These are phyloP conservation scores for Aureobasidium sp. DNA, from an alignment of 2,329 filamentous ascomycete genomes.

Conservation along the genomic window DNA sequence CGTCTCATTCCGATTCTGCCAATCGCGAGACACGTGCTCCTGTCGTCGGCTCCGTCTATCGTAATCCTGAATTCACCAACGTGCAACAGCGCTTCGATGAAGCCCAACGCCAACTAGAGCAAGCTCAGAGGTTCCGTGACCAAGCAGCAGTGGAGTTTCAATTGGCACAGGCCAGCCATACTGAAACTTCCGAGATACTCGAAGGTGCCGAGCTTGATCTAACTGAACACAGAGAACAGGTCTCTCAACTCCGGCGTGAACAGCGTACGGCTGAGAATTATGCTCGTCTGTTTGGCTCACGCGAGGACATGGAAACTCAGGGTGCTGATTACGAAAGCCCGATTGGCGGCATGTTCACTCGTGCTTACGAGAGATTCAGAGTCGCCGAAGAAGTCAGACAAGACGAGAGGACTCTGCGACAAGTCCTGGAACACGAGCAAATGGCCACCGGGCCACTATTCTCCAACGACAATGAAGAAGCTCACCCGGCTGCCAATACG, in stretches of 20 bases:
- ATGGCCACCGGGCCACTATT: conserved; percentile 10
- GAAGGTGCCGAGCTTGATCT: conserved; percentile 30
- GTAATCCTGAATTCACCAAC: conserved; percentile 21
- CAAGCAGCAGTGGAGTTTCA: conserved; percentile 26
- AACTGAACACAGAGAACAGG: conserved; percentile 24
- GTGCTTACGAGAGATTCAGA: conserved; percentile 38
- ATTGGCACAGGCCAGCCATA: conserved; percentile 8
- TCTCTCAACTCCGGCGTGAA: conserved; percentile 30
- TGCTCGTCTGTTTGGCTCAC: conserved; percentile 38
- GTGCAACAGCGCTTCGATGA: conserved; percentile 27
- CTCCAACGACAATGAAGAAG: conserved; percentile 16
- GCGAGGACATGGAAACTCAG: conserved; percentile 40
- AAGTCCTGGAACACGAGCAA: conserved; percentile 27
- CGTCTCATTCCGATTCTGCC: background rate
- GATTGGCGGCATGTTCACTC: conserved; percentile 40
- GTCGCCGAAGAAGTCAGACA: conserved; percentile 34
- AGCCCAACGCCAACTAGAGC: conserved; percentile 26
- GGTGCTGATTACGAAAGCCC: conserved; percentile 44
- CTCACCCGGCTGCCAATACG: background rate
- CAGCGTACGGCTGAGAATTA: conserved; percentile 32
- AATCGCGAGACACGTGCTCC: conserved; percentile 7
- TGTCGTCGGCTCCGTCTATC: conserved; percentile 11
- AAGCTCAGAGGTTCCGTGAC: conserved; percentile 27
- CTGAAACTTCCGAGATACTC: conserved; percentile 19
- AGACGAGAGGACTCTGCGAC: conserved; percentile 28